Evolutionary conservation across 495 filamentous ascomycete species (phyloP).

Genomic region (Daldinia caldariorum): DNA sequence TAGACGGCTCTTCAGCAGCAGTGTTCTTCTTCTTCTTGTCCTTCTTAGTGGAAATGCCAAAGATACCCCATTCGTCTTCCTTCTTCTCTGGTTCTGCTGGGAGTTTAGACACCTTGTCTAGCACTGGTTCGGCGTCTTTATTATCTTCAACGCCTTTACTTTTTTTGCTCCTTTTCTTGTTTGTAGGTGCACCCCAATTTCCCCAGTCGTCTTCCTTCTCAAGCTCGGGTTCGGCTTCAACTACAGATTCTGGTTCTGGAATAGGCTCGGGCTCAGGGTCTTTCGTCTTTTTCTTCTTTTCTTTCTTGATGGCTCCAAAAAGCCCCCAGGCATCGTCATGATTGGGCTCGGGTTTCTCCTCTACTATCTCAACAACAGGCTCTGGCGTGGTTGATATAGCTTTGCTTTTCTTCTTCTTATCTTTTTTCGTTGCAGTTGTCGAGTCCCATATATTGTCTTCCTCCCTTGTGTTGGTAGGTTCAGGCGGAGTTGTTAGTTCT

Average conservation of each 20-base stretch:
- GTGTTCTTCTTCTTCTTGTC: conserved; percentile 40
- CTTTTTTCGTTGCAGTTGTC: neutral
- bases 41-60: conserved; percentile 12
- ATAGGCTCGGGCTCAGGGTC: neutral
- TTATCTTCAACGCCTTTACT: conserved; percentile 28
- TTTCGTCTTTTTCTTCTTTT: conserved; percentile 8
- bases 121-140: conserved; percentile 26
- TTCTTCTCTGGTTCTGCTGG: conserved; percentile 38
- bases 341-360: neutral
- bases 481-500: conserved; percentile 8
- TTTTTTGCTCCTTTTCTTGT: conserved; percentile 38
- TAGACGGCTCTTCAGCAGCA: conserved; percentile 17
- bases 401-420: conserved; percentile 7
- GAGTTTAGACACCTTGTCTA: conserved; percentile 24
- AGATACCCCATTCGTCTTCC: conserved; percentile 3
- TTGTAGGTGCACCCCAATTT: conserved; percentile 4
- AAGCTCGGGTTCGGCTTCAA: conserved; percentile 33
- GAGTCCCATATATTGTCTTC: neutral
- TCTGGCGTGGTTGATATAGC: neutral
- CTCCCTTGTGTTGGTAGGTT: neutral
- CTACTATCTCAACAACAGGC: neutral
- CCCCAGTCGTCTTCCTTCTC: conserved; percentile 27
- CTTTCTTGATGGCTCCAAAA: conserved; percentile 1
- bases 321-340: neutral
- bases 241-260: conserved; percentile 29